Evolutionary conservation across 1,284 basidiomycete genomes (phyloP).

Genomic region (Irpex rosettiformis): DNA sequence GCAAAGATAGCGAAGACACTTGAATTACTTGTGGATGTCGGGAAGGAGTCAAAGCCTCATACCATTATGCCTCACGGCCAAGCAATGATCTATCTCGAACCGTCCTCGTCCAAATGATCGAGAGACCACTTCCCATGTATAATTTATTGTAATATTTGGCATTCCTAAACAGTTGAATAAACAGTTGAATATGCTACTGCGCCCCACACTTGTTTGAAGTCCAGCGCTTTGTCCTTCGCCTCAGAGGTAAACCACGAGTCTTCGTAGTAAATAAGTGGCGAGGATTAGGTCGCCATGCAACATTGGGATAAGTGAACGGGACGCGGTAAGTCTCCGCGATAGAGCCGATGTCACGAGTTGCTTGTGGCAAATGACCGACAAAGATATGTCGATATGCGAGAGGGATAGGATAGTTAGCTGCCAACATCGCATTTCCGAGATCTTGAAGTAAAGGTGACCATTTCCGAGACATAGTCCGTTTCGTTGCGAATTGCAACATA

Average conservation of each 20-base stretch:
- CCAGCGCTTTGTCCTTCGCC: slow-evolving; percentile 16
- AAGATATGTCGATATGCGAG: slow-evolving; percentile 41
- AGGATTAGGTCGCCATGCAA: slow-evolving; percentile 20
- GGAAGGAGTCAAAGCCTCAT: slow-evolving; percentile 48
- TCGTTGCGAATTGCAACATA: slow-evolving; percentile 1
- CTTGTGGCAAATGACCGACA: slow-evolving; percentile 32
- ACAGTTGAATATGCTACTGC: not conserved
- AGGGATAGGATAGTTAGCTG: slow-evolving; percentile 45
- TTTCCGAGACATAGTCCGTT: slow-evolving; percentile 20
- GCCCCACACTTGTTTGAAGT: not conserved
- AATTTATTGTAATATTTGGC: too few relatives aligned
- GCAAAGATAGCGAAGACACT: slow-evolving; percentile 40
- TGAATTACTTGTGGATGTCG: slow-evolving; percentile 39
- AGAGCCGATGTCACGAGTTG: slow-evolving; percentile 16
- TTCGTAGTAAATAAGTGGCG: slow-evolving; percentile 32
- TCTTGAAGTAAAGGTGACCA: slow-evolving; percentile 42
- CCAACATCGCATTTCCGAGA: slow-evolving; percentile 43
- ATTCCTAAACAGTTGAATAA: not conserved
- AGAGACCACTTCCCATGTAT: not conserved
- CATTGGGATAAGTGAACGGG: slow-evolving; percentile 32
- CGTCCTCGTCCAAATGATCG: not conserved
- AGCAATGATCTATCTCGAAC: slow-evolving; percentile 40
- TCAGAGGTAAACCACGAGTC: slow-evolving; percentile 38
- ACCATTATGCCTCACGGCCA: slow-evolving; percentile 32
- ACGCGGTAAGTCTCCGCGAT: slow-evolving; percentile 11